A percentile compares a stretch with the other conserved stretches of the same genome.
These are phyloP conservation scores for Fraxinus americana DNA, from an alignment of 257 asterid genomes.

Conservation along the genomic window DNA sequence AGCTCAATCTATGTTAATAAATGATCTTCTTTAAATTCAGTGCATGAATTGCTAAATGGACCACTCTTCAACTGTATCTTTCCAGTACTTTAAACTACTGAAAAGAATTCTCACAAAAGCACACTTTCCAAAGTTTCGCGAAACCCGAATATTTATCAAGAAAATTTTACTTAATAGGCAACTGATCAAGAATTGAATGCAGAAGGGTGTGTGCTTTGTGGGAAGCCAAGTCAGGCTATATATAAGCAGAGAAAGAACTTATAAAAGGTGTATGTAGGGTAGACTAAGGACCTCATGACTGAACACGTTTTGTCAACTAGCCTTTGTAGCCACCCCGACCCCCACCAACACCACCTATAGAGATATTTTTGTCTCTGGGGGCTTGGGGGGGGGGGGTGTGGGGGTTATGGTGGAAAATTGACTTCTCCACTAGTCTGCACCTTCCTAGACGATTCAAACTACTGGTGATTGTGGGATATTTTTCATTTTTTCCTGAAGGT, in stretches of 20 bases:
- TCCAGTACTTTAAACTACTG: conserved; percentile 28
- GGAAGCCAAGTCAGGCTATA: conserved; percentile 21
- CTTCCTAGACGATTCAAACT: not conserved
- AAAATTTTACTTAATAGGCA: not conserved
- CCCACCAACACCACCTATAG: not conserved
- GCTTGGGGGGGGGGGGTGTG: not conserved
- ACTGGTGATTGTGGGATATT: not conserved
- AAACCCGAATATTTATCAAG: not conserved
- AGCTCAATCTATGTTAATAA: conserved; percentile 19
- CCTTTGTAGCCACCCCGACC: conserved; percentile 2
- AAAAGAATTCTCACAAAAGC: conserved; percentile 22
- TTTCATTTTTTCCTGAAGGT: not conserved
- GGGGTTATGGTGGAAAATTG: not conserved
- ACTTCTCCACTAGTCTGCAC: not conserved
- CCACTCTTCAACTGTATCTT: conserved; percentile 28
- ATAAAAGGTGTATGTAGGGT: not conserved
- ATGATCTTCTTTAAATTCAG: conserved; percentile 18
- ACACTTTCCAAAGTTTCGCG: conserved; percentile 29
- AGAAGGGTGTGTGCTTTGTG: conserved; percentile 1
- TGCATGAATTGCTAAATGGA: conserved; percentile 16
- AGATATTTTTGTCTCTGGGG: no score
- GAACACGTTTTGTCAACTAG: conserved; percentile 35
- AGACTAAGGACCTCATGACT: conserved; percentile 3
- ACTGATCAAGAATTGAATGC: not conserved
- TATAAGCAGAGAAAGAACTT: conserved; percentile 26